Conservation (phyloP, 139 green algal species). For the Volvox reticuliferus region DNA sequence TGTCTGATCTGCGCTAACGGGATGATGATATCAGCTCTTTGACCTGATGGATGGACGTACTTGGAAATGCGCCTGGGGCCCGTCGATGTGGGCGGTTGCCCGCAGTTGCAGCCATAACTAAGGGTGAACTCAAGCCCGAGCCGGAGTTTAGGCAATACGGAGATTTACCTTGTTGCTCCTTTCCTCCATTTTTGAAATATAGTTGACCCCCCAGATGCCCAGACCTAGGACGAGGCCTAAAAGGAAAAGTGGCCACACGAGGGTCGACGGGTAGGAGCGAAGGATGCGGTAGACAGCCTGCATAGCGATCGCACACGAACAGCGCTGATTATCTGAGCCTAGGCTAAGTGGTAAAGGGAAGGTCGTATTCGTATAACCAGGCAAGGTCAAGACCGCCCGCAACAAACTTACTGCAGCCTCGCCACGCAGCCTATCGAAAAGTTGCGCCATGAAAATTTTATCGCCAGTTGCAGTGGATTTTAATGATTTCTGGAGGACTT, state of each 20-base stretch:
- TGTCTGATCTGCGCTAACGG: too few relatives aligned
- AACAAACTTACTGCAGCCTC: slow-evolving; percentile 1
- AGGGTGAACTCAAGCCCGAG: too few relatives aligned
- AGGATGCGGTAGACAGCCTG: neutral
- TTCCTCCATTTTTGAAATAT: neutral
- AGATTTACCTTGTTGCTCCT: neutral
- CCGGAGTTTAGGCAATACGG: too few relatives aligned
- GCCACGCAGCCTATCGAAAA: neutral
- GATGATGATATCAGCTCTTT: too few relatives aligned
- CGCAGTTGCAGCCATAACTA: too few relatives aligned
- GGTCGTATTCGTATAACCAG: too few relatives aligned
- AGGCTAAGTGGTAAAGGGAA: too few relatives aligned
- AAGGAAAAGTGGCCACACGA: neutral
- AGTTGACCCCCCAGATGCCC: neutral
- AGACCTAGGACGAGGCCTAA: neutral
- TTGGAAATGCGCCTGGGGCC: too few relatives aligned
- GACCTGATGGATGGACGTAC: too few relatives aligned
- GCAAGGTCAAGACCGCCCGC: neutral
- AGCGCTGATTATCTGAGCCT: too few relatives aligned
- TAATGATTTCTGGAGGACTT: neutral
- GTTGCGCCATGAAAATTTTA: neutral
- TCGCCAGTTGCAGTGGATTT: too few relatives aligned
- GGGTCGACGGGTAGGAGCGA: neutral
- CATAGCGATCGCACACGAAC: neutral
- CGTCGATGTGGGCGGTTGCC: too few relatives aligned